phyloP scores from a whole-genome alignment of 768 basidiomycete genomes.

The Boletus coccyginus region DNA sequence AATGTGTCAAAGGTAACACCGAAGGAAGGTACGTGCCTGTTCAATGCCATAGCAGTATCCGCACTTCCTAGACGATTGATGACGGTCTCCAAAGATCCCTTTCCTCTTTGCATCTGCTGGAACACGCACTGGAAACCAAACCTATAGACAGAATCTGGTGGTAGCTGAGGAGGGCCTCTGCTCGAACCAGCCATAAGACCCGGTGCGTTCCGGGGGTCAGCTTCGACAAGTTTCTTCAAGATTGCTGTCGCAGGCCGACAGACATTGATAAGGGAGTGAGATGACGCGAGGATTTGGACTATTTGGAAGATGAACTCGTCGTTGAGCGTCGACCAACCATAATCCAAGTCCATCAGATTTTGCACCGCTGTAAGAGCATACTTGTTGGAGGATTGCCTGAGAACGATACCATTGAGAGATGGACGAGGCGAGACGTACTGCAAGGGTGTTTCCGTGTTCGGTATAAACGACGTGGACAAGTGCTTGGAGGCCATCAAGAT shows the following conservation, averaged over 20 bases:
- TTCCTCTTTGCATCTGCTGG: conserved; percentile 75
- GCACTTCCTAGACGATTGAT: conserved; percentile 75
- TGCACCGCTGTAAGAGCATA: conserved; percentile 86
- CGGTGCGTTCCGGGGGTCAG: conserved; percentile 68
- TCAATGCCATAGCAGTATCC: conserved; percentile 80
- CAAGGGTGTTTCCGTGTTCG: conserved; percentile 79
- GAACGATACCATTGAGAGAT: background rate
- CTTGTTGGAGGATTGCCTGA: conserved; percentile 36
- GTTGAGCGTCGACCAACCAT: conserved; percentile 77
- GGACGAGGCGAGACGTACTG: conserved; percentile 45
- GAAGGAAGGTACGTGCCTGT: conserved; percentile 51
- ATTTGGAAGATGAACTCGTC: conserved; percentile 72
- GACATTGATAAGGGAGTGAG: conserved; percentile 80
- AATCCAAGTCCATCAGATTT: conserved; percentile 82
- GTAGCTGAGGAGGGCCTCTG: conserved; percentile 45
- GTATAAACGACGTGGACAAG: conserved; percentile 67
- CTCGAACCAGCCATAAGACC: conserved; percentile 63
- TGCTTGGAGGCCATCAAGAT: conserved; percentile 64
- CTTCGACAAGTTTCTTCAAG: conserved; percentile 85
- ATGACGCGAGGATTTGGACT: conserved; percentile 74
- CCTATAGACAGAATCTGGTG: conserved; percentile 71
- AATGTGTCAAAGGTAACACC: background rate
- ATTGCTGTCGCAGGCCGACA: conserved; percentile 90
- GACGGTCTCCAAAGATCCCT: conserved; percentile 74
- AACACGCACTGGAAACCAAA: conserved; percentile 86